Base-by-base conservation (phyloP, 768 basidiomycete genomes). In the Filobasidium floriforme region DNA sequence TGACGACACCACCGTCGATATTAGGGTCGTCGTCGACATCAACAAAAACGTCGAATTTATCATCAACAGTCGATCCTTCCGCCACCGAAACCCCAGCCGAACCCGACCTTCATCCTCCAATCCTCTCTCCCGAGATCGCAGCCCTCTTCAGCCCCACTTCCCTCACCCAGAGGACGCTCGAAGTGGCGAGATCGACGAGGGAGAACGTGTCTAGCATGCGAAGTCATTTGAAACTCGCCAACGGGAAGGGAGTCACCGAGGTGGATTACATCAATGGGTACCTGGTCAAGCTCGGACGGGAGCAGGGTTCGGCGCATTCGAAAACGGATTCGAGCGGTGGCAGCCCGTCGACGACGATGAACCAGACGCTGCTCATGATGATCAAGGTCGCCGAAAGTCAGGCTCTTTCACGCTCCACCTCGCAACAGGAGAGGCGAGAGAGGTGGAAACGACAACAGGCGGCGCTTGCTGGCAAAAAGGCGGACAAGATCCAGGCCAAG, bases 261-360 rank as follows among this genome's bases (percentile, higher is more conserved):
- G 83, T 97, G 26, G 84, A 88, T 19, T 89, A 81, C 72, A 81
- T 96, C 72, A 92, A 89, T 67, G 92, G 93, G 5, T 90, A 92
- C 75, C 77, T 98, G 59, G 73, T 86, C 32, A 78, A 80, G 9
- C 79, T 91, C 9, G 93, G 88, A 28, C 70, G 78, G 57, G 76
- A 81, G 44, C 83, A 87, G 9, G 4, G 9, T 37, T 9, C 3
- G 32, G 32, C 4, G 32, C 32, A 37, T 9, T 9, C 9, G 32
- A 37, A 37, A 3, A 3, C 9, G 4, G 9, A 37, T 9, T 9
- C 32, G 32, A 37, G 9, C 32, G 9, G 4, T 9, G 32, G 32
- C 70, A 79, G 80, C 7, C 80, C 92, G 37, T 76, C 79, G 19
- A 88, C 86, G 73, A 85, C 85, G 6, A 81, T 69, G 12, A 76